These are phyloP conservation scores for Trichoderma koningiopsis DNA, from an alignment of 2,329 filamentous ascomycete genomes.

Conservation along the genomic window DNA sequence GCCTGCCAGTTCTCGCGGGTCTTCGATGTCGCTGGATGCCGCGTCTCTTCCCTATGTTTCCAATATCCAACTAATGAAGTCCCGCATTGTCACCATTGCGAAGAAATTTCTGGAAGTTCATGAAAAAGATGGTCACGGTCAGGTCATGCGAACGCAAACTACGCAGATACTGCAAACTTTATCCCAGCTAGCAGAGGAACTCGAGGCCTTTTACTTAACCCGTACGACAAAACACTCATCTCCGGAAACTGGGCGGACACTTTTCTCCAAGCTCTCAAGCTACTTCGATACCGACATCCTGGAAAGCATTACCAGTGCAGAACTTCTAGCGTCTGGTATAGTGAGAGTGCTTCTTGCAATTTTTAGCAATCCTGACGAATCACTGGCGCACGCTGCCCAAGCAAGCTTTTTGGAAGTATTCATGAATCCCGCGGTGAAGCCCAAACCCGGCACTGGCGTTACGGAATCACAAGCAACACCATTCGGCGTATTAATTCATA, in stretches of 20 bases:
- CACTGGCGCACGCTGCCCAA: slow-evolving; percentile 66
- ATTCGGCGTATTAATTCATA: slow-evolving; percentile 88
- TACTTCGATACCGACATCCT: slow-evolving; percentile 89
- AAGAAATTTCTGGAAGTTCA: slow-evolving; percentile 83
- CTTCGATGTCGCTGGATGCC: slow-evolving; percentile 64
- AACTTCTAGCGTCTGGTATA: slow-evolving; percentile 86
- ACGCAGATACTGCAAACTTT: slow-evolving; percentile 73
- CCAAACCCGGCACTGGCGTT: slow-evolving; percentile 64
- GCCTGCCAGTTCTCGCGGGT: slow-evolving; percentile 65
- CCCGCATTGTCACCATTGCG: slow-evolving; percentile 74
- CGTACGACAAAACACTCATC: slow-evolving; percentile 50
- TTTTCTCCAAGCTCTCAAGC: slow-evolving; percentile 75
- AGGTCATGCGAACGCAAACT: slow-evolving; percentile 77
- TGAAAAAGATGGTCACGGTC: slow-evolving; percentile 72
- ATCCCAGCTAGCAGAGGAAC: slow-evolving; percentile 69
- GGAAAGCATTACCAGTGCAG: slow-evolving; percentile 93
- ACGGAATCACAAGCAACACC: slow-evolving; percentile 74
- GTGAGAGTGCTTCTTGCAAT: slow-evolving; percentile 81
- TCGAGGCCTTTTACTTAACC: slow-evolving; percentile 70
- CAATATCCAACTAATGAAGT: slow-evolving; percentile 56
- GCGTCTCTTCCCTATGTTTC: slow-evolving; percentile 52
- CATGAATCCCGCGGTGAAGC: slow-evolving; percentile 74
- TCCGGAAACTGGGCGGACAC: slow-evolving; percentile 56
- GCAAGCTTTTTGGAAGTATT: slow-evolving; percentile 89
- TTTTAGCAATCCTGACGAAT: slow-evolving; percentile 71